Base-by-base conservation (phyloP, 768 basidiomycete species). In the Lactarius psammicola region DNA sequence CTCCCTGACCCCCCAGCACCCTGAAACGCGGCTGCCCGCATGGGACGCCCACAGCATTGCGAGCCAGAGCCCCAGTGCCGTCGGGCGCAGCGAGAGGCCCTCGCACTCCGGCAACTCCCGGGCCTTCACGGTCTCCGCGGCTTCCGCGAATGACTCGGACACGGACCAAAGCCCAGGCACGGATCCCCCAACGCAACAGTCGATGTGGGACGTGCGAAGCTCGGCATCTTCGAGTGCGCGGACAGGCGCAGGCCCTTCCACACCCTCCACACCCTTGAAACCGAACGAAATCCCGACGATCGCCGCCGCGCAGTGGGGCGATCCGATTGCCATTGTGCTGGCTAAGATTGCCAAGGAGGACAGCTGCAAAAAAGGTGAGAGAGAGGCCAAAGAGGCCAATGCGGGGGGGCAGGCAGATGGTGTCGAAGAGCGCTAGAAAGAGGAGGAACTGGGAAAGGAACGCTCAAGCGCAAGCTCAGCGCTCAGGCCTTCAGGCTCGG, bases 121-220 rank as follows among this genome's bases (percentile, higher is more conserved):
- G 42, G 18, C 40, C 56, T 30, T 44, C 62, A 20, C 57, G 56
- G 62, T 20, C 38, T 20, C 36, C 54, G 33, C 62, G 38, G 15
- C 15, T 26, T 11, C 23, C 11, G 23, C 23, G 7, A n/a, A 11
- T 6, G n/a, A 26, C 26, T 17, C 20, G 8, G 34, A 20, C 26
- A 31, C 5, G 4, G 42, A 7, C 42, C 42, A 8, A 7, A 5
- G 42, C 33, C 2, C 36, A 17, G 34, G 2, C 17, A 31, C 15
- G 28, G 5, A 17, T 13, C 54, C 54, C 3, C 15, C 38, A 15
- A 31, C 44, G 31, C 33, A 13, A 13, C 31, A 46, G 28, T 2
- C 66, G 2, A 17, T 3, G 8, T 23, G 31, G 42, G 58, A 26
- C 18, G 1, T 34, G 36, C 64, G 31, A 38, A 31, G 40, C 42